A percentile compares a stretch with the other conserved stretches of the same genome.
These are phyloP conservation scores for Leucocoprinus leucothites DNA, from an alignment of 768 basidiomycete genomes.

Conservation along the genomic window DNA sequence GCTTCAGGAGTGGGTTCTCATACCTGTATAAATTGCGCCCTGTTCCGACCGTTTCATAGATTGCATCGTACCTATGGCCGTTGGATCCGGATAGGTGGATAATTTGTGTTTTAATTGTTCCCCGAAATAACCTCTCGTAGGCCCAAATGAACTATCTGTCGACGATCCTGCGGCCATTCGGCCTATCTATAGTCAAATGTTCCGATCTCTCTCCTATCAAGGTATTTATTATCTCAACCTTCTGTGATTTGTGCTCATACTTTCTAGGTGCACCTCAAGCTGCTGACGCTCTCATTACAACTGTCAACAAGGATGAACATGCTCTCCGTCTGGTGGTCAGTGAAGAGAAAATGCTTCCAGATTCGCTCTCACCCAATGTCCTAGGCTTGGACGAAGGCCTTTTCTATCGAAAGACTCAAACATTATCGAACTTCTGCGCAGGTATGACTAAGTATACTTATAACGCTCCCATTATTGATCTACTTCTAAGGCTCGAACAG, in stretches of 20 bases:
- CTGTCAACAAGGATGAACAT: constrained; percentile 15
- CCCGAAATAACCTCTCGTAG: constrained; percentile 13
- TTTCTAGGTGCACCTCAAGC: constrained; percentile 4
- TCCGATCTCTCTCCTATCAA: constrained; percentile 23
- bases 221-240: not conserved
- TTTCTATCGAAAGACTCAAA: constrained; percentile 23
- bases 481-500: not conserved
- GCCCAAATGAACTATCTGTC: constrained; percentile 36
- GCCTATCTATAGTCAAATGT: constrained; percentile 25
- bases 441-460: not conserved
- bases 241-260: not conserved
- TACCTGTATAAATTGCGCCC: not conserved
- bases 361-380: constrained; percentile 5
- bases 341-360: not conserved
- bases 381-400: constrained; percentile 29
- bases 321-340: constrained; percentile 10
- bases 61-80: too few species aligned
- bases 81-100: too few species aligned
- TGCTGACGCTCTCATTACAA: constrained; percentile 21
- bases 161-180: constrained; percentile 20
- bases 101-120: too few species aligned
- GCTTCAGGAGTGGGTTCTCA: constrained; percentile 10
- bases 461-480: too few species aligned
- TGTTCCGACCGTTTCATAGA: not conserved
- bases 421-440: constrained; percentile 16